These are phyloP conservation scores for Chenopodium quinoa DNA, from an alignment of 148 eudicot species.

Conservation along the genomic window DNA sequence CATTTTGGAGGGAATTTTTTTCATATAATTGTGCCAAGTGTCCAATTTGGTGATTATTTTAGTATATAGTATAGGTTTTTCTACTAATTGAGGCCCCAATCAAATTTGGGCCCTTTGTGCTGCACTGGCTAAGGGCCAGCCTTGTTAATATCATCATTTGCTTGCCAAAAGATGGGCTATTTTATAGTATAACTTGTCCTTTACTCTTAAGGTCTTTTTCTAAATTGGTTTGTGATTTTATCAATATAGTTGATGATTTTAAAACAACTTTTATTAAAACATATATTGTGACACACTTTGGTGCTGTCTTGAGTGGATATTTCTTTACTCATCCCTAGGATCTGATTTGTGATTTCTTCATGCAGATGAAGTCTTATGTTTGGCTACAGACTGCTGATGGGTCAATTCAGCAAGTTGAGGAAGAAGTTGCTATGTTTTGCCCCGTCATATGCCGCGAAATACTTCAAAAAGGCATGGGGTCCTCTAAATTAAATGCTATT, in stretches of 20 bases:
- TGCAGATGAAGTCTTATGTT: constrained; percentile 74
- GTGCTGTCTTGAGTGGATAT: background rate
- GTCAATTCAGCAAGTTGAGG: constrained; percentile 81
- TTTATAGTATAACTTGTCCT: background rate
- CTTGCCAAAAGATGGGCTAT: background rate
- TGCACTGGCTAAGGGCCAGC: no score
- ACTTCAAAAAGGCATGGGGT: constrained; percentile 71
- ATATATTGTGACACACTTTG: background rate
- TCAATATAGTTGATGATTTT: background rate
- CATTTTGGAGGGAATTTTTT: no score
- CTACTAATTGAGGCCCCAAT: no score
- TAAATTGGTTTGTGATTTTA: background rate
- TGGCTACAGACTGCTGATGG: constrained; percentile 90
- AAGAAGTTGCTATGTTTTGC: constrained; percentile 87
- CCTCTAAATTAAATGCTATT: constrained; percentile 72
- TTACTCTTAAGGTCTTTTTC: background rate
- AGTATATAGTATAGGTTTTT: no score
- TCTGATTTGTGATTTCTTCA: constrained; percentile 14
- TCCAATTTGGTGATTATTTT: no score
- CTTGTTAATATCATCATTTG: constrained; percentile 1
- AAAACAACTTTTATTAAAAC: no score
- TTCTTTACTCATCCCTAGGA: background rate
- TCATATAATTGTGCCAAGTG: no score
- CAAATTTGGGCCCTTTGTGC: no score
- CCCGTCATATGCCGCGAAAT: constrained; percentile 76